These are phyloP conservation scores for Kwoniella europaea DNA, from an alignment of 768 basidiomycete species.

Conservation along the genomic window DNA sequence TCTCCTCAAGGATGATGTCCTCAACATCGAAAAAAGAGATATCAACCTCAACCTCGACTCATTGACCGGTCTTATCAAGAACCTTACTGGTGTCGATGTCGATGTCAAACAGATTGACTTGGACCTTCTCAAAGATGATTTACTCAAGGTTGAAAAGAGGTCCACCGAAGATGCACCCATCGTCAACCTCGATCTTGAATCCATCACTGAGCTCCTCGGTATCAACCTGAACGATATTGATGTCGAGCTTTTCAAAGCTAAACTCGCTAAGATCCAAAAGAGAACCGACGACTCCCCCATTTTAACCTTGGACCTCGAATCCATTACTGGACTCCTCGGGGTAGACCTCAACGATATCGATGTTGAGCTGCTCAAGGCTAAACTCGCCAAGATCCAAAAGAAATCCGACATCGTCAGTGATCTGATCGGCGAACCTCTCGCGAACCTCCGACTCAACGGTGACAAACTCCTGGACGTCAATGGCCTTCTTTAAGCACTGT, in stretches of 20 bases:
- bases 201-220: not conserved
- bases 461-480: not conserved
- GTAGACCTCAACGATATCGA: constrained; percentile 3
- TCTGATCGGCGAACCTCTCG: not conserved
- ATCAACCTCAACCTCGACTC: not conserved
- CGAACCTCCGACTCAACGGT: not conserved
- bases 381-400: constrained; percentile 1
- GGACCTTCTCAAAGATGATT: not conserved
- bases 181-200: not conserved
- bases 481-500: not conserved
- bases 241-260: not conserved
- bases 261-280: constrained; percentile 1
- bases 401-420: not conserved
- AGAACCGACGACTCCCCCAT: not conserved
- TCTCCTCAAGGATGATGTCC: not conserved
- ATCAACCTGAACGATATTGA: constrained; percentile 4
- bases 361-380: constrained; percentile 2
- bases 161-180: not conserved
- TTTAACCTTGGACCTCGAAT: not conserved
- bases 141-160: constrained; percentile 1
- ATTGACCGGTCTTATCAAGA: constrained; percentile 2
- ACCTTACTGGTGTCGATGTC: not conserved
- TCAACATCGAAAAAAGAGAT: not conserved
- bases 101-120: constrained; percentile 1
- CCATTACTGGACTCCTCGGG: not conserved